Percentiles rank a stretch among this genome's conserved stretches.
These are phyloP conservation scores for Leersia perrieri DNA, from an alignment of 176 grass and related monocot species.

Conservation along the genomic window DNA sequence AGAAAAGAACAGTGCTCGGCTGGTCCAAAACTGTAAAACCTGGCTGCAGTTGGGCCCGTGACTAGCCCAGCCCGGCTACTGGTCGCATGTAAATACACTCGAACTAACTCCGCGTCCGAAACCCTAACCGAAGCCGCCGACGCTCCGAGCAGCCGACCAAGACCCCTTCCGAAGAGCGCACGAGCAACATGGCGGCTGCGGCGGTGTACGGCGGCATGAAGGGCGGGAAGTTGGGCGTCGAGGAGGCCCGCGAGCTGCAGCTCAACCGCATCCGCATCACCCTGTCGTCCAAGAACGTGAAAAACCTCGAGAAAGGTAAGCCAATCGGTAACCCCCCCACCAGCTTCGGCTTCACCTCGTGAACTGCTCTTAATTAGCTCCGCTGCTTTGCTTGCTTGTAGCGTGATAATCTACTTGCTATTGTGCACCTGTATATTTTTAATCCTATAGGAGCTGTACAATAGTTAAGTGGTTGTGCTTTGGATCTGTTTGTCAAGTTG, in stretches of 20 bases:
- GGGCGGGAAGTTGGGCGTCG: constrained; percentile 36
- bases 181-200: constrained; percentile 27
- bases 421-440: not conserved
- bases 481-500: constrained; percentile 1
- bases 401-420: not conserved
- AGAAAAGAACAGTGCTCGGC: not conserved
- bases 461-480: not conserved
- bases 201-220: constrained; percentile 43
- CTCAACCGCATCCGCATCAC: constrained; percentile 57
- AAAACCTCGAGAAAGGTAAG: constrained; percentile 55
- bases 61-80: not conserved
- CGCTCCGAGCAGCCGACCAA: constrained; percentile 16
- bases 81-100: not conserved
- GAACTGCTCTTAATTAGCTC: not conserved
- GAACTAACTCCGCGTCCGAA: not conserved
- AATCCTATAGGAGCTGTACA: not conserved
- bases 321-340: not conserved
- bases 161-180: not conserved
- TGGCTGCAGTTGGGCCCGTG: not conserved
- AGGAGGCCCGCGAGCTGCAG: constrained; percentile 41
- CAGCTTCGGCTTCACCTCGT: not conserved
- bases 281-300: constrained; percentile 51
- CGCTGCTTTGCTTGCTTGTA: not conserved
- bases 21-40: not conserved
- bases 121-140: constrained; percentile 19